Conservation (phyloP, 371 early-diverging fungal genomes). For the Quaeritorhiza haematococci region DNA sequence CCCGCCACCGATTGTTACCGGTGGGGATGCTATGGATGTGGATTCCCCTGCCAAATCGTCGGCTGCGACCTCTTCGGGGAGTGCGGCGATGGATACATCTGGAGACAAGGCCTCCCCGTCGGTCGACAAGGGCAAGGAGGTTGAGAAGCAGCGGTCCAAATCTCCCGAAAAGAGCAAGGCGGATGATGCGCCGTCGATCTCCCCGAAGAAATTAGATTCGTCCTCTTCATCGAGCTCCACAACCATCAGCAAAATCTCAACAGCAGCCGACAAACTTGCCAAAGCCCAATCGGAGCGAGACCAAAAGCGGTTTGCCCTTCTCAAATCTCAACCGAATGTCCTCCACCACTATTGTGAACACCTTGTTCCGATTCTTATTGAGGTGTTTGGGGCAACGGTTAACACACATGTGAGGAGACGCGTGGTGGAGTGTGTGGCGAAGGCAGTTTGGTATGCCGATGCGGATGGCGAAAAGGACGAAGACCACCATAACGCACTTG, state of each 20-base stretch:
- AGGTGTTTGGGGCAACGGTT: constrained; percentile 37
- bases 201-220: constrained; percentile 1
- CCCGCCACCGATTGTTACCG: too few relatives aligned
- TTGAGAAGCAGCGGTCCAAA: too few relatives aligned
- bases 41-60: too few relatives aligned
- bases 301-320: constrained; percentile 9
- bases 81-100: too few relatives aligned
- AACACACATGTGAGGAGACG: constrained; percentile 24
- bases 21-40: too few relatives aligned
- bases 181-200: too few relatives aligned
- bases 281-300: constrained; percentile 3
- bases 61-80: too few relatives aligned
- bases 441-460: constrained; percentile 19
- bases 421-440: constrained; percentile 32
- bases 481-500: not conserved
- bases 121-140: too few relatives aligned
- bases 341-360: constrained; percentile 6
- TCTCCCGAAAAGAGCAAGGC: too few relatives aligned
- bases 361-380: constrained; percentile 33
- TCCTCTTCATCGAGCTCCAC: constrained; percentile 8
- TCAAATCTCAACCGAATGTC: constrained; percentile 12
- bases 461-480: constrained; percentile 9
- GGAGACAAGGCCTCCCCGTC: too few relatives aligned
- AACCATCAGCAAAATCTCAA: not conserved
- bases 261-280: not conserved